phyloP scores from a whole-genome alignment of 345 rosid genomes.

The Cardiospermum halicacabum region DNA sequence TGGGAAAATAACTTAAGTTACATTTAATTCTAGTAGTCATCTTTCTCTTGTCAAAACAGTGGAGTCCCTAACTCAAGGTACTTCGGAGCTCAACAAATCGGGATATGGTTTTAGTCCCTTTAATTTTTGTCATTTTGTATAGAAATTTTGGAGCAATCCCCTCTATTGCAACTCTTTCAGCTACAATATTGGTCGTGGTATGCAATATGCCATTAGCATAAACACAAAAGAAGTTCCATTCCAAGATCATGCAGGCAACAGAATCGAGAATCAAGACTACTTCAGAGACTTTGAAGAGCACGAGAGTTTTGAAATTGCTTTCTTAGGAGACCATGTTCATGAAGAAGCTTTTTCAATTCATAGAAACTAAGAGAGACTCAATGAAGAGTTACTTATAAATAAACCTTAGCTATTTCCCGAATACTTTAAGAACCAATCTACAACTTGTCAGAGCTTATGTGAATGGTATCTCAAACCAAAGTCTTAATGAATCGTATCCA shows the following conservation, averaged over 20 bases:
- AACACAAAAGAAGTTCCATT: slow-evolving; percentile 61
- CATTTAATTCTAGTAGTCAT: slow-evolving; percentile 38
- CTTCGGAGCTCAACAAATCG: slow-evolving; percentile 62
- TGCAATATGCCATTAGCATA: slow-evolving; percentile 42
- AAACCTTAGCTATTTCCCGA: slow-evolving; percentile 48
- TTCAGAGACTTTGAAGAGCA: slow-evolving; percentile 78
- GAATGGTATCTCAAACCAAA: slow-evolving; percentile 49
- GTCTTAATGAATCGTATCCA: slow-evolving; percentile 45
- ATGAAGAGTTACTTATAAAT: slow-evolving; percentile 50
- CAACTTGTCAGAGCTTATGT: slow-evolving; percentile 51
- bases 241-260: slow-evolving; percentile 59
- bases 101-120: slow-evolving; percentile 52
- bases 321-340: slow-evolving; percentile 79
- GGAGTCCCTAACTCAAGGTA: slow-evolving; percentile 65
- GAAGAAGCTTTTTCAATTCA: slow-evolving; percentile 53
- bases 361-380: slow-evolving; percentile 45
- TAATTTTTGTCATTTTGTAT: slow-evolving; percentile 63
- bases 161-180: slow-evolving; percentile 49
- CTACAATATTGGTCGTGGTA: slow-evolving; percentile 39
- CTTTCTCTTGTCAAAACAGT: slow-evolving; percentile 53
- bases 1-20: slow-evolving; percentile 32
- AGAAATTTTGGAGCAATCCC: slow-evolving; percentile 53
- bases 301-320: slow-evolving; percentile 90
- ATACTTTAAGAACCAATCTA: slow-evolving; percentile 60
- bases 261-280: slow-evolving; percentile 91